Conservation (phyloP, 768 basidiomycete species). For the Tremella yokohamensis region DNA sequence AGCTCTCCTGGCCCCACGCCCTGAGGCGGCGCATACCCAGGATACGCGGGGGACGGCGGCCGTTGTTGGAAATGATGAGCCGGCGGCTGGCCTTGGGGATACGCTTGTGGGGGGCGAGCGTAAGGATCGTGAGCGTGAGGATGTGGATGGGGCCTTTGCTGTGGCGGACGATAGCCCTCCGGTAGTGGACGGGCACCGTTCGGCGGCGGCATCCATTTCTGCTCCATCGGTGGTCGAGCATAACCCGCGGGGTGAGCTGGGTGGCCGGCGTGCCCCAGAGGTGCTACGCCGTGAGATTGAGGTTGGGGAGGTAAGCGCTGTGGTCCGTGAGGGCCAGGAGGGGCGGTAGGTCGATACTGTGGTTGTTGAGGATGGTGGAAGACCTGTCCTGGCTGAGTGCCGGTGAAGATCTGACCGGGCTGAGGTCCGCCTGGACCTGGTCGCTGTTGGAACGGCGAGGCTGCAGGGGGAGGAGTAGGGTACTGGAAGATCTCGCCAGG, state of each 20-base stretch:
- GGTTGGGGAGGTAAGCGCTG: not conserved
- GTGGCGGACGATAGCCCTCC: not conserved
- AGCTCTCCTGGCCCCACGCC: no score
- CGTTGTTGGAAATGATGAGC: not conserved
- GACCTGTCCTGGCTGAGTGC: constrained; percentile 38
- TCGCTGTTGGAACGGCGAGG: constrained; percentile 20
- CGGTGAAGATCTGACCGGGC: constrained; percentile 42
- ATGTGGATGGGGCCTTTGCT: constrained; percentile 1
- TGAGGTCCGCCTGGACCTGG: constrained; percentile 25
- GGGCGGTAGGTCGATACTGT: constrained; percentile 3
- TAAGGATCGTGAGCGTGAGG: constrained; percentile 1
- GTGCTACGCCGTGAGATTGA: not conserved
- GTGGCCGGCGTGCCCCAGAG: not conserved
- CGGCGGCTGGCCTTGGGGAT: not conserved
- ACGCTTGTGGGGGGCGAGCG: not conserved
- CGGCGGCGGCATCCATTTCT: no score
- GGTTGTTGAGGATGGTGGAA: constrained; percentile 20
- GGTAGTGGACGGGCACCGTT: no score
- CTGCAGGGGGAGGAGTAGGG: constrained; percentile 16
- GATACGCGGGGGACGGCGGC: no score
- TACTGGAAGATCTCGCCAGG: constrained; percentile 50
- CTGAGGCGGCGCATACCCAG: no score
- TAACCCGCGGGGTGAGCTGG: not conserved
- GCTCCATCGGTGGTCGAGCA: constrained; percentile 7
- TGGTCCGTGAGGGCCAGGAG: not conserved